Evolutionary conservation across 2,329 filamentous ascomycete genomes (phyloP).

Genomic region (Aspergillus novoparasiticus): DNA sequence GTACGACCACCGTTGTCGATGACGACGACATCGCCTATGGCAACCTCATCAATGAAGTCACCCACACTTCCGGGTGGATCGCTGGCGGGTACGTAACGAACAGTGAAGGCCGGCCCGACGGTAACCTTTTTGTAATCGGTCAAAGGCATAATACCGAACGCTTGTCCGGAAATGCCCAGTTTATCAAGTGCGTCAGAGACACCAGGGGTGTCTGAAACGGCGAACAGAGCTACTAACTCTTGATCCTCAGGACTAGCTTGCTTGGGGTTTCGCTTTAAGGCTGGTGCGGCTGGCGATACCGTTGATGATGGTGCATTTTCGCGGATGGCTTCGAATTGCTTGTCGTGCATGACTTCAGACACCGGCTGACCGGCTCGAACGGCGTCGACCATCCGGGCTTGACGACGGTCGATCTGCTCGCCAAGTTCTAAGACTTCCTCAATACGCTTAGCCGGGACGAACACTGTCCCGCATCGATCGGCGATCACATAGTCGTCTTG

Average conservation of each 20-base stretch:
- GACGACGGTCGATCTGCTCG: constrained; percentile 19
- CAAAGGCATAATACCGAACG: constrained; percentile 22
- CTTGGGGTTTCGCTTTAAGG: constrained; percentile 7
- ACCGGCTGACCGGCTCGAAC: constrained; percentile 21
- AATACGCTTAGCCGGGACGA: constrained; percentile 18
- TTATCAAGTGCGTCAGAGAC: constrained; percentile 27
- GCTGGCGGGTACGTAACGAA: constrained; percentile 31
- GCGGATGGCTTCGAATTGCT: constrained; percentile 22
- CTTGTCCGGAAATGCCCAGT: constrained; percentile 24
- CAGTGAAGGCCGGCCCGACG: constrained; percentile 37
- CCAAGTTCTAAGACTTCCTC: constrained; percentile 19
- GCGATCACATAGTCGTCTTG: constrained; percentile 26
- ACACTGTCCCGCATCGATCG: constrained; percentile 23
- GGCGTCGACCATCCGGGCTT: constrained; percentile 21
- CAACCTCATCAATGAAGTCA: constrained; percentile 38
- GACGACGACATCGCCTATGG: constrained; percentile 32
- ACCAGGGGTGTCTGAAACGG: constrained; percentile 20
- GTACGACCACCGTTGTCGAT: constrained; percentile 39
- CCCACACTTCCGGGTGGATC: constrained; percentile 31
- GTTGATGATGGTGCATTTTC: background rate
- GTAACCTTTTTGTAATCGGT: constrained; percentile 31
- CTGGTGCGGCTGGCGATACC: background rate
- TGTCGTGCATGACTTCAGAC: constrained; percentile 25
- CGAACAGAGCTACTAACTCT: constrained; percentile 21
- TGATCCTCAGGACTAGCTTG: constrained; percentile 15